These are phyloP conservation scores for Ascobolus immersus DNA, from an alignment of 495 filamentous ascomycete genomes.

Conservation along the genomic window DNA sequence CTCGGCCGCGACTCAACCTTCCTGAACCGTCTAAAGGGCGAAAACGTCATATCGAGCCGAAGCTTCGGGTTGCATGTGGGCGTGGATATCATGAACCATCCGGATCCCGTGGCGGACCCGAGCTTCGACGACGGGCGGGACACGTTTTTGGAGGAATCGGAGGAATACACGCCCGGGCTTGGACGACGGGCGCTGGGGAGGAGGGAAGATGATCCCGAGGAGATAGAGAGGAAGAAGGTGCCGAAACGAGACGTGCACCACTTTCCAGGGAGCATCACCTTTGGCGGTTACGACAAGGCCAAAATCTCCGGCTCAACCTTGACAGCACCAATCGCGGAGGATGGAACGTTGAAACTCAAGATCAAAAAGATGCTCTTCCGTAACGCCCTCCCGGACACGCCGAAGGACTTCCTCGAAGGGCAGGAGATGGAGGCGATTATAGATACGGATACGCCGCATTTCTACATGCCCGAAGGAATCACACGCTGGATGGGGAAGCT, in stretches of 20 bases:
- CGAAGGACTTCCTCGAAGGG: conserved; percentile 9
- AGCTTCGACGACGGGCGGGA: conserved; percentile 7
- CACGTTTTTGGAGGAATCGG: conserved; percentile 6
- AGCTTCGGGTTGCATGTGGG: conserved; percentile 12
- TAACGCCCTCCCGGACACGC: conserved; percentile 1
- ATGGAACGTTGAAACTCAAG: conserved; percentile 9
- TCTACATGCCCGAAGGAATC: conserved; percentile 10
- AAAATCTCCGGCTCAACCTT: conserved; percentile 9
- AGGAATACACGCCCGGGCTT: conserved; percentile 2
- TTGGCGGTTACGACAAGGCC: conserved; percentile 11
- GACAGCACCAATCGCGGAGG: conserved; percentile 6
- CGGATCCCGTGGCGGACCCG: conserved; percentile 7
- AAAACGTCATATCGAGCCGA: conserved; percentile 1
- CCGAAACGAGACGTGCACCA: conserved; percentile 4
- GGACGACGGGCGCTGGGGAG: not conserved
- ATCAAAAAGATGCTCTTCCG: conserved; percentile 7
- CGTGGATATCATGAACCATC: conserved; percentile 8
- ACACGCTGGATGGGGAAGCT: conserved; percentile 5
- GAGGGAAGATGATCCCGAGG: conserved; percentile 1
- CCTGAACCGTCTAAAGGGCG: conserved; percentile 3
- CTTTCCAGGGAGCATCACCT: conserved; percentile 10
- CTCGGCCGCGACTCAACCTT: conserved; percentile 7
- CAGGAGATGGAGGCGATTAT: conserved; percentile 8
- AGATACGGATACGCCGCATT: conserved; percentile 12
- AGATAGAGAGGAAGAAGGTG: not conserved